Base-by-base conservation (phyloP, 2,329 filamentous ascomycete species). In the Emericellopsis atlantica region DNA sequence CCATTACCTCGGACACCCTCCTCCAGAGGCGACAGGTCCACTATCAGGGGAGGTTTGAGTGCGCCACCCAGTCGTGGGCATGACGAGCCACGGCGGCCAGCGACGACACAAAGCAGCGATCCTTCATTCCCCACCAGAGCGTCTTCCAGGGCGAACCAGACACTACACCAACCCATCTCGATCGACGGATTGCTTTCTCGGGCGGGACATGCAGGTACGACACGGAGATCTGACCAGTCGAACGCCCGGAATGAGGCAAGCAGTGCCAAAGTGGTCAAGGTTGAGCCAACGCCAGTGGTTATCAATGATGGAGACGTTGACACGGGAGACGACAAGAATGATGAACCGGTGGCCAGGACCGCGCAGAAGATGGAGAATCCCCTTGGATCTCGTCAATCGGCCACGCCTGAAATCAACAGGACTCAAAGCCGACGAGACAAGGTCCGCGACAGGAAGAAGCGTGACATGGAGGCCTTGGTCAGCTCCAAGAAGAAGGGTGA, bases 361-460 rank as follows among this genome's bases (percentile, higher is more conserved):
- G 43, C 37, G 9, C 36, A 48, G 8, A 44, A 51, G 10, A 45
- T 39, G 14, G 47, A 49, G 5, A 48, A 43, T 15, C 46, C 56
- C 40, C 9, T 51, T 43, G 37, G 37, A 31, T 35, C 41, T 18
- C 29, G 40, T 29, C 29, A 48, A 6, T 43, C 45, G n/a, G 40
- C 46, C 5, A 44, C 34, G 9, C 54, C 54, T 3, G 26, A 29
- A 29, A 12, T 29, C 9, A 29, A 12, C 26, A 29, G 26, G 12
- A 42, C 50, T 5, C 49, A 54, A 26, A 62, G 51, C 34, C 58
- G 62, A 14, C 53, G 53, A 15, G 62, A 65, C 6, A 56, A 53
- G 36, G 64, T 66, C 5, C 58, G 56, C 18, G 59, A 64, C 15
- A 58, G 56, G 49, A 66, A 64, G 44, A 53, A 54, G 40, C 54